Evolutionary conservation across 345 rosid species (phyloP).

Genomic region (Gossypium raimondii): DNA sequence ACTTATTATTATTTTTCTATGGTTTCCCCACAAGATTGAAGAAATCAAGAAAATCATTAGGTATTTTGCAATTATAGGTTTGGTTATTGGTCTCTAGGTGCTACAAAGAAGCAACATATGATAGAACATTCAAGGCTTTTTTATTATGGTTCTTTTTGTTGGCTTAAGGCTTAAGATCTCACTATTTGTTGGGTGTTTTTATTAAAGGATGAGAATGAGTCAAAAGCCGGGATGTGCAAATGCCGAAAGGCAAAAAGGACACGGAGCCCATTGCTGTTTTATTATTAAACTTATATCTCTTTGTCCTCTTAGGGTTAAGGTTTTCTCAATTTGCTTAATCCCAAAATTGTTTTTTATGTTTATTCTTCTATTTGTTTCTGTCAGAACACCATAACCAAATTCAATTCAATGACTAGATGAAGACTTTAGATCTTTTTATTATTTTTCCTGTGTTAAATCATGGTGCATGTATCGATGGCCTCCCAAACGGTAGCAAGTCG

Average conservation of each 20-base stretch:
- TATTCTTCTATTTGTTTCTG: background rate
- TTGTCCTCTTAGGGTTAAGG: too few species aligned
- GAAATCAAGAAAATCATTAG: background rate
- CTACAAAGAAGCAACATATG: background rate
- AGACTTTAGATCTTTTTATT: background rate
- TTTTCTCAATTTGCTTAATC: too few species aligned
- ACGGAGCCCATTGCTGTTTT: slow-evolving; percentile 58
- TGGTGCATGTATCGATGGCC: background rate
- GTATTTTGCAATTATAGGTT: background rate
- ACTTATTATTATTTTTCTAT: background rate
- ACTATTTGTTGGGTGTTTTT: background rate
- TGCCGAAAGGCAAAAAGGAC: slow-evolving; percentile 42
- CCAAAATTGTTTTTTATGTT: too few species aligned
- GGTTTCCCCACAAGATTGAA: too few species aligned
- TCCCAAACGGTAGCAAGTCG: background rate
- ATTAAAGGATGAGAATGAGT: slow-evolving; percentile 26
- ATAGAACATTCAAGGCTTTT: background rate
- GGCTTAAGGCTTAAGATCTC: slow-evolving; percentile 15
- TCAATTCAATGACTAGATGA: background rate
- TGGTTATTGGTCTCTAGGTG: background rate
- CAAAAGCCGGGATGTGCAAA: slow-evolving; percentile 60
- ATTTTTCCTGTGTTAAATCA: background rate
- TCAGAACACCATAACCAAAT: background rate
- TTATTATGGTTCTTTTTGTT: too few species aligned
- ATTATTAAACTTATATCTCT: background rate